Evolutionary conservation across 257 asterid species (phyloP).

Genomic region (Pogostemon cablin): DNA sequence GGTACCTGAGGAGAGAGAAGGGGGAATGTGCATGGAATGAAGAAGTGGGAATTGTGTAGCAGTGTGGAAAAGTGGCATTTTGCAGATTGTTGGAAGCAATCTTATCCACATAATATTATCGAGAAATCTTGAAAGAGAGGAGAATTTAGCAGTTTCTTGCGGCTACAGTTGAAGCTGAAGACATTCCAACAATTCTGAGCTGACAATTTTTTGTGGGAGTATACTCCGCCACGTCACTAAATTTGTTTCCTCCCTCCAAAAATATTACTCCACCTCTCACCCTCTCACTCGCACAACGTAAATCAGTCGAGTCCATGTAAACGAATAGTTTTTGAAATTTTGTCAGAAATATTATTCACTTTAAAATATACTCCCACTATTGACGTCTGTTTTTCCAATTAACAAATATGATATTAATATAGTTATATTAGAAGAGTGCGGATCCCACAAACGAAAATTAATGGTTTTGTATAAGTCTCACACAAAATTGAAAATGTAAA

Average conservation of each 20-base stretch:
- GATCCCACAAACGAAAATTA: too few species aligned
- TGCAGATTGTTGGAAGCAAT: constrained; percentile 13
- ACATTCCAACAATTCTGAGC: constrained; percentile 7
- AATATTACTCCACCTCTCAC: too few species aligned
- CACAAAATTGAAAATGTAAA: too few species aligned
- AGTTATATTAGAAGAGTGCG: too few species aligned
- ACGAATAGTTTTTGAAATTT: too few species aligned
- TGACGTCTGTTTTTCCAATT: too few species aligned
- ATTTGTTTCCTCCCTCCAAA: neutral
- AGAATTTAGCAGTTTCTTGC: constrained; percentile 29
- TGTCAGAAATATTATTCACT: too few species aligned
- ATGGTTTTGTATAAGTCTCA: too few species aligned
- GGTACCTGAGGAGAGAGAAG: neutral
- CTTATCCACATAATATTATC: constrained; percentile 45
- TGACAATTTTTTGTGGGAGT: constrained; percentile 33
- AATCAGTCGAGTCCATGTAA: too few species aligned
- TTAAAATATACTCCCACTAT: too few species aligned
- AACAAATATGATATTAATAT: too few species aligned
- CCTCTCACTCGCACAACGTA: too few species aligned
- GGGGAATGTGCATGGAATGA: constrained; percentile 8
- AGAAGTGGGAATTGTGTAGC: neutral
- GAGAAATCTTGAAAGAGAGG: constrained; percentile 19
- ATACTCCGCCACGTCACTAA: constrained; percentile 31
- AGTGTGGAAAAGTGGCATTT: constrained; percentile 6
- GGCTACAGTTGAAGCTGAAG: constrained; percentile 34